Evolutionary conservation across 495 filamentous ascomycete species (phyloP).

Genomic region (Penicillium daleae): DNA sequence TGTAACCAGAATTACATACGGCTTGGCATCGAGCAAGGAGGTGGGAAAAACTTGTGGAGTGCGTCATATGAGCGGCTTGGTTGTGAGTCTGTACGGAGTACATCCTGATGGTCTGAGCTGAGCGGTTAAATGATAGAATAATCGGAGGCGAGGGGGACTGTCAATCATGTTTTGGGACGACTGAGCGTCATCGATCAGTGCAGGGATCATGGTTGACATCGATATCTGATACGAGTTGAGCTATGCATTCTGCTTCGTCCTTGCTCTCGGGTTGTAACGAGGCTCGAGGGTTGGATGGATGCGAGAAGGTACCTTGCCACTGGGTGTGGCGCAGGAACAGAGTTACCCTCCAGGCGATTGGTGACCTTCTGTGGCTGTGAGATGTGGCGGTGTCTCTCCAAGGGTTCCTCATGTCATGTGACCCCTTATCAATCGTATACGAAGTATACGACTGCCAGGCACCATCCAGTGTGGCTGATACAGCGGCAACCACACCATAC

Average conservation of each 20-base stretch:
- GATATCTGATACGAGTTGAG: not conserved
- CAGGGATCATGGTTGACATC: not conserved
- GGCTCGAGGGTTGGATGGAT: not conserved
- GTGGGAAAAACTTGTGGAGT: not conserved
- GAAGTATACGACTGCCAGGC: not conserved
- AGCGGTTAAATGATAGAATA: too few relatives aligned
- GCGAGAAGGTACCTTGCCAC: not conserved
- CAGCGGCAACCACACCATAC: not conserved
- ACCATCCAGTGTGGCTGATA: not conserved
- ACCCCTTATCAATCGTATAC: not conserved
- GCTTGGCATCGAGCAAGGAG: not conserved
- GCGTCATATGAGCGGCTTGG: not conserved
- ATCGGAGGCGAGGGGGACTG: not conserved
- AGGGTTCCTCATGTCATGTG: not conserved
- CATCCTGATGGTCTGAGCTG: conserved; percentile 3
- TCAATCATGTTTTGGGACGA: not conserved
- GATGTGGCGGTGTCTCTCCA: not conserved
- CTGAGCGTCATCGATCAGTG: not conserved
- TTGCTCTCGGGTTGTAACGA: not conserved
- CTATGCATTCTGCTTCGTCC: not conserved
- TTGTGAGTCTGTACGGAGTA: too few relatives aligned
- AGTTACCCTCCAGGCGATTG: too few relatives aligned
- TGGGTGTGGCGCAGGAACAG: not conserved
- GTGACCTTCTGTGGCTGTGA: not conserved
- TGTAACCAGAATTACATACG: not conserved